These are phyloP conservation scores for Medicago lupulina DNA, from an alignment of 306 rosid genomes.

Conservation along the genomic window DNA sequence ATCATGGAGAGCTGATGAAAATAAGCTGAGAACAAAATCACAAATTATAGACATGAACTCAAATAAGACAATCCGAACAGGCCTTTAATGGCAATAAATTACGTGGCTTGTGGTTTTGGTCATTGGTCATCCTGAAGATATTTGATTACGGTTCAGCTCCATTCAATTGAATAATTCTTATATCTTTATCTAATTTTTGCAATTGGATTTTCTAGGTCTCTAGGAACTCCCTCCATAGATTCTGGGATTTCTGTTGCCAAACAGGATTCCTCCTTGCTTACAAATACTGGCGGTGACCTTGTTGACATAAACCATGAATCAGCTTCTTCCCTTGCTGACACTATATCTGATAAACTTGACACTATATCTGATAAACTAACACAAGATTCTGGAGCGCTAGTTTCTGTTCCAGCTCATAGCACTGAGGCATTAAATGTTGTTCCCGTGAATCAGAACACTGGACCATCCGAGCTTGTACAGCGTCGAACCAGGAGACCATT, in stretches of 20 bases:
- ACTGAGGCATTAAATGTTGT: constrained; percentile 64
- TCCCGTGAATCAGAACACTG: constrained; percentile 70
- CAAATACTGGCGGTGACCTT: constrained; percentile 44
- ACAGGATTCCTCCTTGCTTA: constrained; percentile 53
- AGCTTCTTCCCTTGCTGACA: constrained; percentile 59
- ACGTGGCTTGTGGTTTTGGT: too few relatives aligned
- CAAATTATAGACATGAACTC: neutral
- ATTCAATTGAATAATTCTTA: constrained; percentile 14
- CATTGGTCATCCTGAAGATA: neutral
- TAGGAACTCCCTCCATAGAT: constrained; percentile 54
- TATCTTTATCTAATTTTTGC: constrained; percentile 38
- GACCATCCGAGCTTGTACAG: constrained; percentile 76
- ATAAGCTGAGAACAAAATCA: neutral
- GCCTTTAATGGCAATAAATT: neutral
- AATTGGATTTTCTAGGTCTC: constrained; percentile 60
- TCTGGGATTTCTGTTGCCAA: constrained; percentile 51
- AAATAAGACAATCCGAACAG: neutral
- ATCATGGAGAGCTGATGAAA: neutral
- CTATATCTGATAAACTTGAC: constrained; percentile 7
- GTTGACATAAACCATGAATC: constrained; percentile 57
- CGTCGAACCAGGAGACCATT: constrained; percentile 96
- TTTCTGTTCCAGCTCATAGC: constrained; percentile 59
- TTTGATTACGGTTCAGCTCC: constrained; percentile 23
- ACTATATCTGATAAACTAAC: constrained; percentile 44
- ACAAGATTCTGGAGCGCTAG: constrained; percentile 66